Conservation (phyloP, 1,284 basidiomycete genomes). For the Puccinia polysora region DNA sequence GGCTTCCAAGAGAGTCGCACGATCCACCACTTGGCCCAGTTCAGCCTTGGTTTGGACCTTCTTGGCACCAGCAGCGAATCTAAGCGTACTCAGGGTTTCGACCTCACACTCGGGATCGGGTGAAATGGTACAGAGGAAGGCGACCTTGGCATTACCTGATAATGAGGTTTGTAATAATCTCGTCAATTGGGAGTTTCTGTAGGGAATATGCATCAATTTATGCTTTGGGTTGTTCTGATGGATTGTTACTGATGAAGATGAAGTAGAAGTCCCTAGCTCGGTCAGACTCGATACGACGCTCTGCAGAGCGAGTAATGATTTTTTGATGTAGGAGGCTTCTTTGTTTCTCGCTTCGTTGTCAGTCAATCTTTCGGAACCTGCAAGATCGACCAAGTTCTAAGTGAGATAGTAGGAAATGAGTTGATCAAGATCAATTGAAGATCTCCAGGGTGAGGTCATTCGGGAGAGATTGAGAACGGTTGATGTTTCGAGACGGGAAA, state of each 20-base stretch:
- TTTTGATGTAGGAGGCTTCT: conserved; percentile 61
- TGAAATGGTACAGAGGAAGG: conserved; percentile 59
- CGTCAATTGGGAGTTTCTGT: conserved; percentile 59
- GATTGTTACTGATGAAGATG: too few species aligned
- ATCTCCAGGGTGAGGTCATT: too few species aligned
- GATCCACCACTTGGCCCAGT: conserved; percentile 52
- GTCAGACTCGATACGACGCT: conserved; percentile 13
- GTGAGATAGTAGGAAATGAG: too few species aligned
- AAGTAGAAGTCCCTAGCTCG: conserved; percentile 10
- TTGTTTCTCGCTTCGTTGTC: conserved; percentile 58
- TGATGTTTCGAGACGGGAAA: neutral
- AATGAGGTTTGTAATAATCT: conserved; percentile 59
- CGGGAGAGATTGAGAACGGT: too few species aligned
- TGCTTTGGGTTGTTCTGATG: conserved; percentile 26
- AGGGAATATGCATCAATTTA: conserved; percentile 56
- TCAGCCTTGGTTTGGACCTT: conserved; percentile 60
- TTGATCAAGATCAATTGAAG: conserved; percentile 45
- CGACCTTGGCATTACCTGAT: conserved; percentile 59
- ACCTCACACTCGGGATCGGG: conserved; percentile 56
- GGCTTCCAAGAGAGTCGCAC: conserved; percentile 25
- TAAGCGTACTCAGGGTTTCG: conserved; percentile 60
- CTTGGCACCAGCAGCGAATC: conserved; percentile 59
- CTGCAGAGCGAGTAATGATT: conserved; percentile 53
- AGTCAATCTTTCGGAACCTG: conserved; percentile 60
- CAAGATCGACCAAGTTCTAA: conserved; percentile 60